Evolutionary conservation across 345 rosid species (phyloP).

Genomic region (Salix exigua): DNA sequence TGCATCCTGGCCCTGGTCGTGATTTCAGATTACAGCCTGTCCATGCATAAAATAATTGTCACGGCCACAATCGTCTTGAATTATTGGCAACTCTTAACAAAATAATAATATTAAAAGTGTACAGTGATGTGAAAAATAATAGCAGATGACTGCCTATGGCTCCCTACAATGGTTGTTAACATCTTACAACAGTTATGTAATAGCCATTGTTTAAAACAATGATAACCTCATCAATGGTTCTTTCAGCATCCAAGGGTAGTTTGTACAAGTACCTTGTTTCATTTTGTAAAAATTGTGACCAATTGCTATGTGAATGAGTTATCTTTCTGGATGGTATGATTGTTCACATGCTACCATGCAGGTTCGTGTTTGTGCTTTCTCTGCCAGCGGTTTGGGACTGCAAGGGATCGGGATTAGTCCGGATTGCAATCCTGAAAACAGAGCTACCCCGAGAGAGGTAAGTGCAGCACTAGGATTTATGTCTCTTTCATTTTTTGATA

Average conservation of each 20-base stretch:
- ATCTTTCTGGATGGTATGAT: neutral
- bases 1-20: no score
- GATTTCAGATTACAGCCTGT: neutral
- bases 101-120: neutral
- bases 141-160: neutral
- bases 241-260: neutral
- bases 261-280: neutral
- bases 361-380: constrained; percentile 89
- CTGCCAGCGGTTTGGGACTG: constrained; percentile 52
- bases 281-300: neutral
- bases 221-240: neutral
- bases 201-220: neutral
- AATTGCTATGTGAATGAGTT: neutral
- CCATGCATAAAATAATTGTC: neutral
- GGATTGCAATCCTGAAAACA: constrained; percentile 77
- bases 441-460: constrained; percentile 73
- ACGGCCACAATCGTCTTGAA: no score
- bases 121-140: neutral
- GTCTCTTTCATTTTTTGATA: neutral
- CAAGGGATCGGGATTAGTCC: constrained; percentile 85
- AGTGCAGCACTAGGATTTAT: neutral
- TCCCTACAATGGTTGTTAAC: neutral
- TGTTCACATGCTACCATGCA: constrained; percentile 21
- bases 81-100: neutral
- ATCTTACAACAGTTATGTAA: neutral